Evolutionary conservation across 495 filamentous ascomycete species (phyloP).

Genomic region (Daldinia concentrica): DNA sequence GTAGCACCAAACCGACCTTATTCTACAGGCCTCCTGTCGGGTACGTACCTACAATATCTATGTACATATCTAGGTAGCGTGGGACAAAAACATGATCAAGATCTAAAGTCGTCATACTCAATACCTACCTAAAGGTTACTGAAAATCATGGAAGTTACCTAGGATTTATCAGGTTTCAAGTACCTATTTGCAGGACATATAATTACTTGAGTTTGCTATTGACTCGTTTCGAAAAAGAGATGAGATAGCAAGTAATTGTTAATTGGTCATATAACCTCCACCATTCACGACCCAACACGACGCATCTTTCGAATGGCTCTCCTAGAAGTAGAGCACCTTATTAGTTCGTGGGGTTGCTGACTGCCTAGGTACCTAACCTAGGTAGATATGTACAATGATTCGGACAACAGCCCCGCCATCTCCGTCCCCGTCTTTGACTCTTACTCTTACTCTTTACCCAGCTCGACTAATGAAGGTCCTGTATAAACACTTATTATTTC

Average conservation of each 20-base stretch:
- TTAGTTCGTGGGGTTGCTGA: conserved; percentile 31
- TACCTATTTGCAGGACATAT: background rate
- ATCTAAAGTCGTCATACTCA: background rate
- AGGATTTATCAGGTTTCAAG: background rate
- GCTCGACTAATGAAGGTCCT: conserved; percentile 13
- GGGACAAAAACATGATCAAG: background rate
- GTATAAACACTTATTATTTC: conserved; percentile 30
- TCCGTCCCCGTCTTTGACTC: background rate
- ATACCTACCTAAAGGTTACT: no score
- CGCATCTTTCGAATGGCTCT: conserved; percentile 14
- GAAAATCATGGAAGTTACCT: background rate
- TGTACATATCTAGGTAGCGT: background rate
- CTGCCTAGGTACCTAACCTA: conserved; percentile 25
- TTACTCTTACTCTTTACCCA: conserved; percentile 4
- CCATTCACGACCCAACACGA: conserved; percentile 35
- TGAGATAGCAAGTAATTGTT: background rate
- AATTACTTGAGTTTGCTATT: background rate
- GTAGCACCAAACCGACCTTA: background rate
- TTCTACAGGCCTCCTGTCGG: background rate
- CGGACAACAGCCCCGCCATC: conserved; percentile 29
- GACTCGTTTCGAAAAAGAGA: background rate
- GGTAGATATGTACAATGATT: conserved; percentile 34
- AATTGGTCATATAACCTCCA: conserved; percentile 1
- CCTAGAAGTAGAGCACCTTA: conserved; percentile 12
- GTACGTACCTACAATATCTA: background rate